Base-by-base conservation (phyloP, 163 green algal genomes). In the Dunaliella salina region DNA sequence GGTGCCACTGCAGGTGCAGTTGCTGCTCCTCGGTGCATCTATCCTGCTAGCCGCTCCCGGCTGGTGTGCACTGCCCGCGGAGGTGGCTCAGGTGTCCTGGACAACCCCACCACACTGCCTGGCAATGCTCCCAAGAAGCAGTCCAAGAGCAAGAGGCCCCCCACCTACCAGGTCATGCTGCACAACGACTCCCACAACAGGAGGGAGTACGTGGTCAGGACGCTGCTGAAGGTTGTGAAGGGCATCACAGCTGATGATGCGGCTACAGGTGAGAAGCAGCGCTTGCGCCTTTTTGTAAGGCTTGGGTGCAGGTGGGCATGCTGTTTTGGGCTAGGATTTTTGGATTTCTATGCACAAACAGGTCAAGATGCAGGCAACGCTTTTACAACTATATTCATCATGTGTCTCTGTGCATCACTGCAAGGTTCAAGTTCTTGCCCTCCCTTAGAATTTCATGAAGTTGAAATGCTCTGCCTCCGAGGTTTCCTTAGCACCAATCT, bases 161-260 rank as follows among this genome's bases (percentile, higher is more conserved):
- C 94, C 20, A 93, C 93, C 25, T 98, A 97, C 90, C 91, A 94
- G 50, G 94, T 98, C 3, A 91, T 98, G 85, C 91, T 98, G 50
- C 95, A 98, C 90, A 98, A 98, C 84, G 95, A 98, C 90, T 94
- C 94, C 85, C 93, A 94, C 86, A 98, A 98, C 86, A 92, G 93
- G 45, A 85, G 95, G 4, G 95, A 98, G 86, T 98, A 98, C 84
- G 95, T 98, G 1, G 95, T 98, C 0, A 93, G 95, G 69, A 93
- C 97, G 26, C 89, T 97, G 75, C 83, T 97, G 0, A 97, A 97
- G 87, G 91, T 96, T 1, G 90, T 98, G 13, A 87, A 94, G 33
- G 90, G 91, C 1, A 85, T 95, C 0, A 94, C 90, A 0, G 87
- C 96, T 17, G 94, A 98, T 67, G 93, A 97, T 85, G 95, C 95